phyloP scores from a whole-genome alignment of 2,329 filamentous ascomycete genomes.

The Hypoxylon sp. region DNA sequence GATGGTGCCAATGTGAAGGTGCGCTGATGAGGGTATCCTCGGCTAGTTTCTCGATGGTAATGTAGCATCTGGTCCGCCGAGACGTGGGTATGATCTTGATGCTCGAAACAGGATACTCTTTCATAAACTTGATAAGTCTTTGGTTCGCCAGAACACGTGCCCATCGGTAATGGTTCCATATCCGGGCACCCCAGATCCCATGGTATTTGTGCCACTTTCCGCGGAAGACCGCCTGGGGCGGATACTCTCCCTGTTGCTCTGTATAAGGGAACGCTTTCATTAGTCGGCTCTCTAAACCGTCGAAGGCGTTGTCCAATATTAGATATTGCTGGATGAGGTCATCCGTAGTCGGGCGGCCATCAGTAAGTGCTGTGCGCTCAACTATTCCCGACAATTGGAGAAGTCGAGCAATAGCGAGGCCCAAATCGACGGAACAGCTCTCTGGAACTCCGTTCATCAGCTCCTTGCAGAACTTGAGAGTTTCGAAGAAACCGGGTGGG shows the following conservation, averaged over 20 bases:
- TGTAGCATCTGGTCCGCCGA: slow-evolving; percentile 54
- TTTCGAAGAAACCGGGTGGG: slow-evolving; percentile 61
- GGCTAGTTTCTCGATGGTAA: slow-evolving; percentile 58
- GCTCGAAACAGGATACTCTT: slow-evolving; percentile 59
- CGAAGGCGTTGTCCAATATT: slow-evolving; percentile 59
- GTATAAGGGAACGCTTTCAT: slow-evolving; percentile 57
- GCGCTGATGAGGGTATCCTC: slow-evolving; percentile 63
- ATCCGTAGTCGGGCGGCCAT: slow-evolving; percentile 56
- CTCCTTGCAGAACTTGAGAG: slow-evolving; percentile 57
- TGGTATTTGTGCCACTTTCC: slow-evolving; percentile 69
- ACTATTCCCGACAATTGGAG: slow-evolving; percentile 58
- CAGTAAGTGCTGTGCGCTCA: slow-evolving; percentile 55
- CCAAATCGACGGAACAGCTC: slow-evolving; percentile 59
- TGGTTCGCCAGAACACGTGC: slow-evolving; percentile 68
- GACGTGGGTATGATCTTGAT: slow-evolving; percentile 51
- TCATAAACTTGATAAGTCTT: slow-evolving; percentile 61
- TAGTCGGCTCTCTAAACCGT: slow-evolving; percentile 57
- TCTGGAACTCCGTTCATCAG: slow-evolving; percentile 55
- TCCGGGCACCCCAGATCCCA: slow-evolving; percentile 67
- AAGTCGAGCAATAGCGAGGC: slow-evolving; percentile 59
- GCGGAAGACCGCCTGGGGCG: slow-evolving; percentile 63
- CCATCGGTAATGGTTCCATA: slow-evolving; percentile 74
- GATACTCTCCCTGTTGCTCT: slow-evolving; percentile 54
- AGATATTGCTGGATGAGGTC: slow-evolving; percentile 59
- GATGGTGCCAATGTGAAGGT: slow-evolving; percentile 68